Evolutionary conservation across 169 alveolate species (phyloP), one percentile per base, ranked within the genome.

Genomic region (Eimeria necatrix): DNA sequence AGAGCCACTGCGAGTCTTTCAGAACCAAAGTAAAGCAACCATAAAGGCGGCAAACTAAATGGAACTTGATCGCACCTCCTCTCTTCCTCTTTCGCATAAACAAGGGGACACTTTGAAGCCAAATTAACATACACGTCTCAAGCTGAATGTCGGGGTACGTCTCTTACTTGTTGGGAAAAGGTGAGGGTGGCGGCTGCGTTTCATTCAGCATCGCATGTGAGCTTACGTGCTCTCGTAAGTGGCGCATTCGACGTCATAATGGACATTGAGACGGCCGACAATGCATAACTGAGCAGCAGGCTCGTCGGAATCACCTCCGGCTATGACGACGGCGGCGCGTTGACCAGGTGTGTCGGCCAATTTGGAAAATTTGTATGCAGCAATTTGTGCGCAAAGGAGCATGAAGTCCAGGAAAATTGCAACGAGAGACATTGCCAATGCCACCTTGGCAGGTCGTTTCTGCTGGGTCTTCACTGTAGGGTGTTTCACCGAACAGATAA

Each of bases 141-240:
- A 32, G 41, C 3, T 32, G 41, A 32, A 32, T 2, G 41, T 32
- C 41, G 41, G 41, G 41, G 41, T 2, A 32, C 41, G 41, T 32
- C 41, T 32, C 41, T 32, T 32, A 32, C 41, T 32, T 32, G 41
- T 32, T 32, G 41, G 41, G 2, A 32, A 32, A 32, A 32, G 41
- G 0, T 32, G 41, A 32, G 0, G 41, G 41, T 32, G 41, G 41
- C 41, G 41, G 41, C 41, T 32, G 41, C 41, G 41, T 32, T 32
- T 32, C n/a, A n/a, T n/a, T n/a, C n/a, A n/a, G 2, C 41, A 32
- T 32, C 41, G 2, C 20, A 53, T 71, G 51, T 22, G 5, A 41
- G 24, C 87, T 76, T 51, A 76, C 87, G 87, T 76, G 87, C 87
- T 76, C 20, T 22, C 3, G 32, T 46, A 76, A 5, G 18, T 12